Conservation (phyloP, 352 stramenopile genomes). For the Phytopythium sindhum region DNA sequence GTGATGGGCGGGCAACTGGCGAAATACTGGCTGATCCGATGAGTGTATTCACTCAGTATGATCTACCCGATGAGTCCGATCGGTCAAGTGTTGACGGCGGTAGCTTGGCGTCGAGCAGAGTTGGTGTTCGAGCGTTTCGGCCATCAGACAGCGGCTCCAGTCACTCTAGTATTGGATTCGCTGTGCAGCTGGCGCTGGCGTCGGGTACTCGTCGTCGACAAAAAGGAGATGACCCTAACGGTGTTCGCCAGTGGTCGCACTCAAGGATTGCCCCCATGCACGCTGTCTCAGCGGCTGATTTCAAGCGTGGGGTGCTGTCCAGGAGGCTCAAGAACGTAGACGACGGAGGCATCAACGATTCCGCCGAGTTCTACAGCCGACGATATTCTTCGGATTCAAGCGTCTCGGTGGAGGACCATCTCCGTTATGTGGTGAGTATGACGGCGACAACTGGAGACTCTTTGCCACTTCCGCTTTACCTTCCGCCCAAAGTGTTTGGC, state of each 20-base stretch:
- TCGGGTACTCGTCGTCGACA: slow-evolving; percentile 21
- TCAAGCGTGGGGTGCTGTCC: neutral
- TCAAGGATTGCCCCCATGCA: slow-evolving; percentile 3
- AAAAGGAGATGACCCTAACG: slow-evolving; percentile 6
- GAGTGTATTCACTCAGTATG: neutral
- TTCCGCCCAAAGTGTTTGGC: slow-evolving; percentile 28
- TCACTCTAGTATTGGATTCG: slow-evolving; percentile 48
- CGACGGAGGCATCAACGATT: neutral
- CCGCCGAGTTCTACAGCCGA: neutral
- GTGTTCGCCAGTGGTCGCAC: neutral
- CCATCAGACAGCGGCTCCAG: slow-evolving; percentile 31
- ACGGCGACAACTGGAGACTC: slow-evolving; percentile 32
- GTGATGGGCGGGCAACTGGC: neutral
- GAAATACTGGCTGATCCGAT: neutral
- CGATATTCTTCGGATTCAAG: slow-evolving; percentile 37
- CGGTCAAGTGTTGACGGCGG: neutral
- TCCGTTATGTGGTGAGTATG: slow-evolving; percentile 54
- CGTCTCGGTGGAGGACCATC: slow-evolving; percentile 35
- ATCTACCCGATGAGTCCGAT: neutral
- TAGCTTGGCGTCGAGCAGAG: neutral
- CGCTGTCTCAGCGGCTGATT: neutral
- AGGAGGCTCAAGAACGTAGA: neutral
- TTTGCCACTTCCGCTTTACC: slow-evolving; percentile 41
- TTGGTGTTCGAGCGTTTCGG: neutral
- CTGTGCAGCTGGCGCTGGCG: slow-evolving; percentile 37